phyloP scores from a whole-genome alignment of 371 early-diverging fungal genomes.

The Smittium culicis region DNA sequence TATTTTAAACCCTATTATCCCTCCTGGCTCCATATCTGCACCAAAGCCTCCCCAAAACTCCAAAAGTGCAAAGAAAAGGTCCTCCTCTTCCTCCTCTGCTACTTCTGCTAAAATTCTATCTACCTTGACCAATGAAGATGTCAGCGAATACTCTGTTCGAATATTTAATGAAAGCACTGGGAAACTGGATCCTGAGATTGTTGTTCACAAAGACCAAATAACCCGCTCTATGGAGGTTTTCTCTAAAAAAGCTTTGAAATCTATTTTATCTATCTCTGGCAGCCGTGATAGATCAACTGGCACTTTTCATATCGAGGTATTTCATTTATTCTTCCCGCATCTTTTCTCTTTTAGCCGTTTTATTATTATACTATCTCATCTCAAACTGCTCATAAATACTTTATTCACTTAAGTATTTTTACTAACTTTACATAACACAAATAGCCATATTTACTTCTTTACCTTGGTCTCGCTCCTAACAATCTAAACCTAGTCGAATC shows the following conservation, averaged over 20 bases:
- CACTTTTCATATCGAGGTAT: background rate
- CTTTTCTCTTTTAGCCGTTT: background rate
- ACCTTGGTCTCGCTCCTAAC: background rate
- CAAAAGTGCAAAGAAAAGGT: background rate
- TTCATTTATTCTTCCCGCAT: background rate
- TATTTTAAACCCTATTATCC: background rate
- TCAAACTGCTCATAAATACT: too few species aligned
- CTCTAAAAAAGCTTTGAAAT: conserved; percentile 5
- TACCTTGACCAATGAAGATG: background rate
- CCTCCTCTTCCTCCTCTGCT: background rate
- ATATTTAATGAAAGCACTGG: conserved; percentile 1
- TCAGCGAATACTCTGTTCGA: background rate
- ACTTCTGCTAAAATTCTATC: background rate
- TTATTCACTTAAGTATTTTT: background rate
- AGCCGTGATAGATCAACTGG: background rate
- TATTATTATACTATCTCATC: background rate
- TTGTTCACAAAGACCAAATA: background rate
- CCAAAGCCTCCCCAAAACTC: background rate
- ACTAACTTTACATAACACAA: background rate
- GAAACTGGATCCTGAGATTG: background rate
- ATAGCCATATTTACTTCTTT: background rate
- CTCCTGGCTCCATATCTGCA: background rate
- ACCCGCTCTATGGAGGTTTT: conserved; percentile 3
- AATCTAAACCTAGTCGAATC: background rate
- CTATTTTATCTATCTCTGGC: background rate